Evolutionary conservation across 345 rosid genomes (phyloP).

Genomic region (Euphorbia lathyris): DNA sequence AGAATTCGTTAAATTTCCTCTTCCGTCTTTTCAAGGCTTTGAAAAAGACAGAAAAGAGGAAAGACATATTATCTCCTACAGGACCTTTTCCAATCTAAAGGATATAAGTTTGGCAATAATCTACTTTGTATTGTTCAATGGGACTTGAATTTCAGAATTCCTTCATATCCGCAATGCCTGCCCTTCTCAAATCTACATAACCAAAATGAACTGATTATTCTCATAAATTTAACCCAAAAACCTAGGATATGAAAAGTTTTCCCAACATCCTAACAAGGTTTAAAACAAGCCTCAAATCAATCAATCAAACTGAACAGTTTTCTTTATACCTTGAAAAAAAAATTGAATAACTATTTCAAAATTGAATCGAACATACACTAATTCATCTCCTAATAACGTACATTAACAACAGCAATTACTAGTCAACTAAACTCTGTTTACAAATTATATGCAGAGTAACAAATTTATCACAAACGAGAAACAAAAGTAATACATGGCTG

Average conservation of each 20-base stretch:
- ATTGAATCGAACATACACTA: not conserved
- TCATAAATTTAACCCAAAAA: not conserved
- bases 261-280: not conserved
- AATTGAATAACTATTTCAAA: not conserved
- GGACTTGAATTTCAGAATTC: not conserved
- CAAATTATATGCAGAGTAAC: not conserved
- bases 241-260: not conserved
- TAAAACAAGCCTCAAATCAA: not conserved
- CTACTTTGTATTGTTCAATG: not conserved
- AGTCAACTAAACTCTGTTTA: not conserved
- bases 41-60: not conserved
- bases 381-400: not conserved
- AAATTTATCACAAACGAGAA: not conserved
- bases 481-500: not conserved
- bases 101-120: not conserved
- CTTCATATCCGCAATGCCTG: not conserved
- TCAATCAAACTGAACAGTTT: not conserved
- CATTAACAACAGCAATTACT: not conserved
- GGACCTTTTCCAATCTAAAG: not conserved
- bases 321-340: not conserved
- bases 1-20: not conserved
- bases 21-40: too few species aligned
- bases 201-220: not conserved
- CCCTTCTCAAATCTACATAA: slow-evolving; percentile 1
- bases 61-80: not conserved